A percentile compares a stretch with the other conserved stretches of the same genome.
phyloP scores from a whole-genome alignment of 257 asterid species.

The Echium plantagineum region DNA sequence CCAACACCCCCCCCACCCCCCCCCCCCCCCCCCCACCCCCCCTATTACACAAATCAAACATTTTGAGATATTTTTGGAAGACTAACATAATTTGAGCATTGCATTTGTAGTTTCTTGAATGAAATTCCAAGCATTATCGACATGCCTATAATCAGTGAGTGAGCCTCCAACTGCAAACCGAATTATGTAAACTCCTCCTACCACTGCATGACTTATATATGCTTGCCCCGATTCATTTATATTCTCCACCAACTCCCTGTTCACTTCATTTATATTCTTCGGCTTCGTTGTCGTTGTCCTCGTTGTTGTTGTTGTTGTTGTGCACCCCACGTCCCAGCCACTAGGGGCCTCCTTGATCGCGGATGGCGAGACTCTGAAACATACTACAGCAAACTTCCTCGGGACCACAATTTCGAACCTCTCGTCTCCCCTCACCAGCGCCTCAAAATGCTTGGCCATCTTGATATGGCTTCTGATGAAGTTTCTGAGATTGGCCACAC shows the following conservation, averaged over 20 bases:
- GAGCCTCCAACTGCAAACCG: slow-evolving; percentile 59
- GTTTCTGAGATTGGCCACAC: slow-evolving; percentile 43
- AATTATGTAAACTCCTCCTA: slow-evolving; percentile 50
- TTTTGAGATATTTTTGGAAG: too few species aligned
- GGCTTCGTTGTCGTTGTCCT: too few species aligned
- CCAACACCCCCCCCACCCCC: too few species aligned
- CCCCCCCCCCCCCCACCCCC: too few species aligned
- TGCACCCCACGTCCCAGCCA: too few species aligned
- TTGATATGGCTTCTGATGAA: slow-evolving; percentile 47
- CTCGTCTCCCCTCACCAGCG: slow-evolving; percentile 44
- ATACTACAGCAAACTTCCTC: slow-evolving; percentile 57
- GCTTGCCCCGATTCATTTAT: slow-evolving; percentile 48
- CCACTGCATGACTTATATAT: slow-evolving; percentile 60
- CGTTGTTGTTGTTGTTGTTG: too few species aligned
- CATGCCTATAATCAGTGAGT: slow-evolving; percentile 51
- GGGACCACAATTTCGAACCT: slow-evolving; percentile 70
- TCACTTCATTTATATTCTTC: slow-evolving; percentile 40
- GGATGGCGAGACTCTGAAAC: slow-evolving; percentile 47
- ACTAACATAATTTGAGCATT: not conserved
- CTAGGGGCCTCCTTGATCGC: too few species aligned
- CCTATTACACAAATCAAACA: too few species aligned
- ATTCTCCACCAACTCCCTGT: slow-evolving; percentile 38
- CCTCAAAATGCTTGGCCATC: slow-evolving; percentile 68
- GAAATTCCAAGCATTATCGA: slow-evolving; percentile 52
- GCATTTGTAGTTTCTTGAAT: slow-evolving; percentile 53